These are phyloP conservation scores for Backusella tuberculispora DNA, from an alignment of 192 early-diverging fungal genomes.

Conservation along the genomic window DNA sequence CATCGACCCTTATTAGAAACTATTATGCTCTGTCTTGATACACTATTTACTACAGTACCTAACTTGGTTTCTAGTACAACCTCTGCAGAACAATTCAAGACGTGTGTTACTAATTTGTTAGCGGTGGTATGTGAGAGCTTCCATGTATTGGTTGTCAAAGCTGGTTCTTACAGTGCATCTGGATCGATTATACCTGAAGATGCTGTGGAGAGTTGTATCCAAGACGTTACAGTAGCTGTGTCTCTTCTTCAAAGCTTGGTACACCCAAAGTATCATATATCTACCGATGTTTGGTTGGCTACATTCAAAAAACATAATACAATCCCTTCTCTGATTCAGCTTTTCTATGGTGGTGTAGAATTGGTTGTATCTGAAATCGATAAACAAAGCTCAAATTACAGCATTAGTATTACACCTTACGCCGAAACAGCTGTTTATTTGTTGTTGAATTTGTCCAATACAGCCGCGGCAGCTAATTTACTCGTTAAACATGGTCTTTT, in stretches of 20 bases:
- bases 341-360: slow-evolving; percentile 41
- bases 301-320: slow-evolving; percentile 40
- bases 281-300: slow-evolving; percentile 43
- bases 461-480: slow-evolving; percentile 40
- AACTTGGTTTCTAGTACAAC: neutral
- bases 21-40: slow-evolving; percentile 41
- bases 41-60: slow-evolving; percentile 6
- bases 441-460: slow-evolving; percentile 44
- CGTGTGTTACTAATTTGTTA: neutral
- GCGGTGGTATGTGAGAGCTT: slow-evolving; percentile 27
- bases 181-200: slow-evolving; percentile 15
- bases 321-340: slow-evolving; percentile 40
- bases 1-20: slow-evolving; percentile 44
- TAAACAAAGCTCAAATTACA: slow-evolving; percentile 21
- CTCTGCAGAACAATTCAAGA: neutral
- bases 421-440: slow-evolving; percentile 49
- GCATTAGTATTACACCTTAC: slow-evolving; percentile 41
- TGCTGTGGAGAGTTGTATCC: slow-evolving; percentile 39
- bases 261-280: slow-evolving; percentile 41
- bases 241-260: slow-evolving; percentile 47
- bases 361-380: slow-evolving; percentile 41
- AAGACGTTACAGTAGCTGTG: slow-evolving; percentile 45
- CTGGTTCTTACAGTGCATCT: slow-evolving; percentile 9
- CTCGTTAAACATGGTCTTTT: slow-evolving; percentile 44
- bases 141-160: slow-evolving; percentile 24